These are phyloP conservation scores for Castanea crenata DNA, from an alignment of 306 rosid species.

Conservation along the genomic window DNA sequence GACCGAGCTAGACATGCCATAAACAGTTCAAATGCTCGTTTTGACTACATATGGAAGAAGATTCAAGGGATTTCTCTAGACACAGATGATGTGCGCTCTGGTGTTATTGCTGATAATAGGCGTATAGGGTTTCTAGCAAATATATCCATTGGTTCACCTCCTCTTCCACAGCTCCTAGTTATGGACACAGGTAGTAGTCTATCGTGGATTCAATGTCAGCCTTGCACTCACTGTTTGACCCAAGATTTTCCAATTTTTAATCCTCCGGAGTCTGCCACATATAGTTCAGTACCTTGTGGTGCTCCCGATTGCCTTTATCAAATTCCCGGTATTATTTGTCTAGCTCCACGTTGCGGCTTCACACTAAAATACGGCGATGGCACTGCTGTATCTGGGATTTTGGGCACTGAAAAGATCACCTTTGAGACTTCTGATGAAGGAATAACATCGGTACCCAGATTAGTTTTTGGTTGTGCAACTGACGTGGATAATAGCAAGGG, in stretches of 20 bases:
- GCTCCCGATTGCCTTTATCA: not conserved
- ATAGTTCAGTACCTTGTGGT: not conserved
- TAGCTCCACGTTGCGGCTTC: not conserved
- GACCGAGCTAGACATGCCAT: too few relatives aligned
- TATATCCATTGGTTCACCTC: constrained; percentile 48
- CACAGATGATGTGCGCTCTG: too few relatives aligned
- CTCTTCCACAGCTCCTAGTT: constrained; percentile 31
- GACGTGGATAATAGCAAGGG: too few relatives aligned
- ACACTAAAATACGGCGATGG: constrained; percentile 14
- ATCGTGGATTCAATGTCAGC: too few relatives aligned
- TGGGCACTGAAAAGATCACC: too few relatives aligned
- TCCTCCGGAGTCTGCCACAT: constrained; percentile 41
- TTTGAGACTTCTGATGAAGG: too few relatives aligned
- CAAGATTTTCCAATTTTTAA: constrained; percentile 19
- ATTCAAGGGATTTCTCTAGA: too few relatives aligned
- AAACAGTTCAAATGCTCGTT: too few relatives aligned
- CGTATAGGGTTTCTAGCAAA: constrained; percentile 22
- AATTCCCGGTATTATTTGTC: not conserved
- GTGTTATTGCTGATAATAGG: constrained; percentile 1
- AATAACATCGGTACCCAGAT: too few relatives aligned
- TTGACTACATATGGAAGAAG: too few relatives aligned
- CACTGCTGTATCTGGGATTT: constrained; percentile 15
- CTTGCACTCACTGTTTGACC: constrained; percentile 33
- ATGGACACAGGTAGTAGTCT: constrained; percentile 13
- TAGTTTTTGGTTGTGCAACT: too few relatives aligned